These are phyloP conservation scores for Camelina neglecta DNA, from an alignment of 345 rosid genomes.

Conservation along the genomic window DNA sequence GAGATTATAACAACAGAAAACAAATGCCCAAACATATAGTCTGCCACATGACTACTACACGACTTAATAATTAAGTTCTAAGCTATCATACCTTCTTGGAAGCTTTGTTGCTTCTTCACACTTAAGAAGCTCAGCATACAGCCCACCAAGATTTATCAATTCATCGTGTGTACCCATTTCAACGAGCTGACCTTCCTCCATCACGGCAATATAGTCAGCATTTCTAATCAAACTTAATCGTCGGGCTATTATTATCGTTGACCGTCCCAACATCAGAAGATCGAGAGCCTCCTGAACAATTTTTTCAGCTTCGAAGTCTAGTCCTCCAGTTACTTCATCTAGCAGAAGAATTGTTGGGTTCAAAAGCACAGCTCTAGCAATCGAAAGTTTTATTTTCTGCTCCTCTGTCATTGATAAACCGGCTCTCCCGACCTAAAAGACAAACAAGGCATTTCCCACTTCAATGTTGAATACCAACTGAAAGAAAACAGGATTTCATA, in stretches of 20 bases:
- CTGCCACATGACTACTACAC: conserved; percentile 20
- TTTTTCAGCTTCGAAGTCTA: conserved; percentile 95
- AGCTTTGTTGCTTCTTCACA: conserved; percentile 98
- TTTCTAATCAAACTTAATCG: conserved; percentile 89
- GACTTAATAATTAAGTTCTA: conserved; percentile 13
- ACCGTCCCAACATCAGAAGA: conserved; percentile 93
- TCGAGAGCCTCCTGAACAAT: conserved; percentile 88
- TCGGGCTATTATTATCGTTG: conserved; percentile 95
- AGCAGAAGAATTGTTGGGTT: conserved; percentile 87
- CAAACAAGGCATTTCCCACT: conserved; percentile 20
- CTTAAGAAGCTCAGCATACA: conserved; percentile 92
- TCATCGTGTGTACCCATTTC: conserved; percentile 99
- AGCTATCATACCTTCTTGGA: conserved; percentile 76
- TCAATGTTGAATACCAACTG: conserved; percentile 7
- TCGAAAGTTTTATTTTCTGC: conserved; percentile 88
- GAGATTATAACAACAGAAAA: conserved; percentile 25
- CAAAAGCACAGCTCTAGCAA: conserved; percentile 95
- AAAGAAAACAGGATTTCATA: conserved; percentile 8
- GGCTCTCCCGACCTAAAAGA: conserved; percentile 82
- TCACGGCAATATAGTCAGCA: conserved; percentile 96
- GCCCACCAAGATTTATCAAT: conserved; percentile 65
- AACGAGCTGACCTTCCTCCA: conserved; percentile 98
- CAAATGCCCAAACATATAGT: neutral
- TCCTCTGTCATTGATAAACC: conserved; percentile 85
- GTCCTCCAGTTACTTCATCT: conserved; percentile 97